Evolutionary conservation across 202 grass and related monocot genomes (phyloP), one percentile per base, ranked within the genome.

Genomic region (Carex arenaria): DNA sequence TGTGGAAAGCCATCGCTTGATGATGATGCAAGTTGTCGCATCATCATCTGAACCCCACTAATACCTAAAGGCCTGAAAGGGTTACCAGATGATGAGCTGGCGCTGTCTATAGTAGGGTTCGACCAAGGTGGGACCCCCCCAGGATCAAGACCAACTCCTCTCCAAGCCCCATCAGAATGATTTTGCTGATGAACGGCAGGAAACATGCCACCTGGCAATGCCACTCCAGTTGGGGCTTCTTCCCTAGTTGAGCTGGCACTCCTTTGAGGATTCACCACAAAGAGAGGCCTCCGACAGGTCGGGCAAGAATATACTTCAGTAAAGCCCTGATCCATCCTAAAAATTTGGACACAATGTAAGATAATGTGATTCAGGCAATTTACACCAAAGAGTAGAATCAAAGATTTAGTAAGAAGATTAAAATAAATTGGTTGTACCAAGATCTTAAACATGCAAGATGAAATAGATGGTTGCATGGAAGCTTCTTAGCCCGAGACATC

Each of bases 21-120:
- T 84, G 96, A 92, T 70, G 93, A 94, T 70, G 93, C 84, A 62
- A 99, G 87, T 72, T 96, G 97, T 81, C 93, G 93, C 96, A 99
- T 96, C 96, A 99, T 96, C 90, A 99, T 99, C 85, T 99, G 91
- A 84, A 99, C 96, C 68, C 96, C 90, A 3, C 85, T 95, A 78
- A 99, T 82, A 79, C 93, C 96, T 83, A 90, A 88, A 40, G 96
- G 90, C 12, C 15, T 17, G 5, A 81, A 81, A 83, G 88, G 88
- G 65, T 85, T 86, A 65, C 87, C 81, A 85, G 86, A 88, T 64
- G 97, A 96, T 80, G 97, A 88, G 85, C 97, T 85, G 9, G 97
- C 89, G 85, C 83, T 85, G 32, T 92, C 93, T 73, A 87, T 82
- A 73, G 84, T 85, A 85, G 87, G 77, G 68, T 67, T 92, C 18